Percentiles rank a stretch among this genome's conserved stretches.
phyloP scores from a whole-genome alignment of 1,284 basidiomycete species.

The Sutorius eximius region DNA sequence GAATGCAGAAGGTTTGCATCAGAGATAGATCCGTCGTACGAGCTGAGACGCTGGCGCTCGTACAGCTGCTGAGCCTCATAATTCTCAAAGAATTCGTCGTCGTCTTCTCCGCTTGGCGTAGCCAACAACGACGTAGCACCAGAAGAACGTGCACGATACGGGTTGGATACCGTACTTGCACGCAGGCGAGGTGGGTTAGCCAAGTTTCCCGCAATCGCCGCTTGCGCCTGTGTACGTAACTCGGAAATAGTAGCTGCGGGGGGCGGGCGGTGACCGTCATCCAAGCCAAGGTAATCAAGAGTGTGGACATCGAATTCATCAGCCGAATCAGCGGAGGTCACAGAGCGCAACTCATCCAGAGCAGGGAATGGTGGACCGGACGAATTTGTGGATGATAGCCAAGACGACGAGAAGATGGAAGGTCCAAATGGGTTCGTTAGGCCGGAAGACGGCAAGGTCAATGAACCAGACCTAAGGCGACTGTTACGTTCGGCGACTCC shows the following conservation, averaged over 20 bases:
- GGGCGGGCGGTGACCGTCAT: slow-evolving; percentile 64
- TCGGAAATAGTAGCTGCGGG: slow-evolving; percentile 83
- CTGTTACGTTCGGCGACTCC: slow-evolving; percentile 66
- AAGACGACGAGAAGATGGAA: slow-evolving; percentile 84
- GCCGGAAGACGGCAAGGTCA: slow-evolving; percentile 75
- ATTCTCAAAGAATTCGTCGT: slow-evolving; percentile 68
- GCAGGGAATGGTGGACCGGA: slow-evolving; percentile 57
- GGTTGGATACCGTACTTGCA: slow-evolving; percentile 88
- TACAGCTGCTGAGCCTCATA: slow-evolving; percentile 52
- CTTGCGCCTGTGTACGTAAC: slow-evolving; percentile 82
- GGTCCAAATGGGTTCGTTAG: slow-evolving; percentile 86
- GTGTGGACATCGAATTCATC: slow-evolving; percentile 93
- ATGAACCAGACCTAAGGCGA: slow-evolving; percentile 86
- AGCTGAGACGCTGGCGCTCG: slow-evolving; percentile 51
- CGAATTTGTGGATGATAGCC: slow-evolving; percentile 70
- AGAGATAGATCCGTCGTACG: slow-evolving; percentile 56
- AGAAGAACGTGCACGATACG: slow-evolving; percentile 66
- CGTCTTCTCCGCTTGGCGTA: slow-evolving; percentile 65
- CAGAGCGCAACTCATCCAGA: slow-evolving; percentile 77
- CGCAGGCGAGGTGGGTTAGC: slow-evolving; percentile 77
- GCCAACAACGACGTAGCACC: slow-evolving; percentile 55
- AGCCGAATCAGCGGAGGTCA: slow-evolving; percentile 74
- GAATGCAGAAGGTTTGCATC: slow-evolving; percentile 52
- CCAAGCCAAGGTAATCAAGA: slow-evolving; percentile 91
- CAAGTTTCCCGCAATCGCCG: slow-evolving; percentile 80